Conservation (phyloP, 768 basidiomycete species). For the Rubroboletus pulcherrimus region DNA sequence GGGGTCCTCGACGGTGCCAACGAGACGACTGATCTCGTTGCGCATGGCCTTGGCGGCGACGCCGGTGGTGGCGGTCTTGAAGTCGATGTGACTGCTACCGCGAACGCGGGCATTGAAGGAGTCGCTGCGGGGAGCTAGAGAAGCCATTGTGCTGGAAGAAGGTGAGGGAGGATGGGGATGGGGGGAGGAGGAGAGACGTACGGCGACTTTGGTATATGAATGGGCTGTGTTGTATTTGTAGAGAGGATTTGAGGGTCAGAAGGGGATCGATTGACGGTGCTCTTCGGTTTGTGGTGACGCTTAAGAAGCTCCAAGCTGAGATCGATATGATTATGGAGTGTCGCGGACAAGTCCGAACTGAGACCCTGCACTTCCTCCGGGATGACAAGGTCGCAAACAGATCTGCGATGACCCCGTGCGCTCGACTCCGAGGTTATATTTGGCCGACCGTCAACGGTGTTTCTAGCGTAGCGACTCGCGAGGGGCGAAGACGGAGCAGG, state of each 20-base stretch:
- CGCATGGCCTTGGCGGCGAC: slow-evolving; percentile 95
- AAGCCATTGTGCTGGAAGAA: slow-evolving; percentile 48
- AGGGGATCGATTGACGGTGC: slow-evolving; percentile 40
- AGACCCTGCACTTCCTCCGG: slow-evolving; percentile 26
- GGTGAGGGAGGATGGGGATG: slow-evolving; percentile 11
- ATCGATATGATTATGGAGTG: slow-evolving; percentile 32
- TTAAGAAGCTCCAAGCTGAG: slow-evolving; percentile 43
- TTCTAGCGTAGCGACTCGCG: slow-evolving; percentile 9
- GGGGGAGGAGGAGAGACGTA: slow-evolving; percentile 14
- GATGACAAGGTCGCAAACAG: slow-evolving; percentile 29
- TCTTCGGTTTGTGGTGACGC: slow-evolving; percentile 61
- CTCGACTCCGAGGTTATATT: slow-evolving; percentile 1
- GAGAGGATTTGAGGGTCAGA: slow-evolving; percentile 56
- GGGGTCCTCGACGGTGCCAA: slow-evolving; percentile 77
- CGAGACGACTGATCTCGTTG: slow-evolving; percentile 95
- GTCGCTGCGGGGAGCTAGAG: slow-evolving; percentile 57
- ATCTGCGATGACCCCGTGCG: slow-evolving; percentile 15
- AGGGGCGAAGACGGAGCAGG: slow-evolving; percentile 22
- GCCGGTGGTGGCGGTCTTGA: slow-evolving; percentile 96
- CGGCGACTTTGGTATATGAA: slow-evolving; percentile 51
- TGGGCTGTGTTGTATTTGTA: slow-evolving; percentile 58
- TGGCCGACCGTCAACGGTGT: slow-evolving; percentile 3
- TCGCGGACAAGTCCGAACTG: slow-evolving; percentile 33
- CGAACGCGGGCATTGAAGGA: slow-evolving; percentile 70
- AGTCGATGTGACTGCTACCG: slow-evolving; percentile 83